These are phyloP conservation scores for Dissophora ornata DNA, from an alignment of 192 early-diverging fungal genomes.

Conservation along the genomic window DNA sequence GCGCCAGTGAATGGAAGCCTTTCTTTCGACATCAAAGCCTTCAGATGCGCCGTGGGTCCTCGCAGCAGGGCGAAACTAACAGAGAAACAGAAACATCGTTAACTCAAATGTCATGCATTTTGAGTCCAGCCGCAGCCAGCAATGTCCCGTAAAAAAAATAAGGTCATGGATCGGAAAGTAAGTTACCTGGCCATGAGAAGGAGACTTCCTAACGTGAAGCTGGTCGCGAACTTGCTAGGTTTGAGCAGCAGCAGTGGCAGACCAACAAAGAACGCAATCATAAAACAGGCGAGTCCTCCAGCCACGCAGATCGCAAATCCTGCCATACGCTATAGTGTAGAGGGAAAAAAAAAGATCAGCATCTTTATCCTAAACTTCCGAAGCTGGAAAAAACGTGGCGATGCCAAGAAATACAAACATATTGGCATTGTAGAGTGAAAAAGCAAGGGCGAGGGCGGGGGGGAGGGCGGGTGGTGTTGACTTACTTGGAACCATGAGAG, in stretches of 20 bases:
- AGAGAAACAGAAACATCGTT: too few species aligned
- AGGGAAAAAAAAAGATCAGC: background rate
- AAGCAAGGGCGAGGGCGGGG: background rate
- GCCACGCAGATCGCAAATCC: conserved; percentile 65
- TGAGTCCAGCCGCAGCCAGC: too few species aligned
- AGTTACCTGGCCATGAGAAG: conserved; percentile 45
- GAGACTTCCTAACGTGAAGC: conserved; percentile 78
- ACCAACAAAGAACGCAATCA: conserved; percentile 68
- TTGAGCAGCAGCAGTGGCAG: conserved; percentile 71
- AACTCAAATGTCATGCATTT: too few species aligned
- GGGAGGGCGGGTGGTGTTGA: too few species aligned
- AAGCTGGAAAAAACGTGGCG: too few species aligned
- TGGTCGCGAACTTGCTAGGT: conserved; percentile 82
- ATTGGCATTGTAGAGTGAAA: too few species aligned
- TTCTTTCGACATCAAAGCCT: conserved; percentile 81
- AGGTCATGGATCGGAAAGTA: too few species aligned
- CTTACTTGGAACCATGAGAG: conserved; percentile 50
- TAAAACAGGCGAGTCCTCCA: conserved; percentile 63
- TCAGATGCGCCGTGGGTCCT: conserved; percentile 83
- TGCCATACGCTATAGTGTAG: conserved; percentile 52
- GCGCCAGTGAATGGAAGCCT: conserved; percentile 82
- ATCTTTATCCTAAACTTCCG: too few species aligned
- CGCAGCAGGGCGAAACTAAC: conserved; percentile 82
- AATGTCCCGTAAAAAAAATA: too few species aligned
- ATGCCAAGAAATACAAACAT: too few species aligned